Evolutionary conservation across 1,284 basidiomycete genomes (phyloP).

Genomic region (Tilletia horrida): DNA sequence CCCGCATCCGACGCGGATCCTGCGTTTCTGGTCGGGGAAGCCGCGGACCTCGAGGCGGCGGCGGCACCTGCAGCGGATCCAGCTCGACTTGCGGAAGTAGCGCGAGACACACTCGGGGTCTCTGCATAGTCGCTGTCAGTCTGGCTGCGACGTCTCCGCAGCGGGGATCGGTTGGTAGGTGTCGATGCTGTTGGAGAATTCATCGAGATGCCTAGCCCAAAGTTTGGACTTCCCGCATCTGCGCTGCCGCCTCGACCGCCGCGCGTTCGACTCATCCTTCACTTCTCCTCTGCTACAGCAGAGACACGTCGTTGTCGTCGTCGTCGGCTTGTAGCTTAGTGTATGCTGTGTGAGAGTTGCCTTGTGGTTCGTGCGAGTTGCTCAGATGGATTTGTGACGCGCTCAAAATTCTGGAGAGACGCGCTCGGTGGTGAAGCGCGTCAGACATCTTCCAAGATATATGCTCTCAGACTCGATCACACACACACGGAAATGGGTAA

Average conservation of each 20-base stretch:
- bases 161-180: not conserved
- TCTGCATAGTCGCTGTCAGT: conserved; percentile 8
- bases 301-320: too few species aligned
- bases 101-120: not conserved
- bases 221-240: too few species aligned
- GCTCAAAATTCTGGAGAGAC: too few species aligned
- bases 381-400: too few species aligned
- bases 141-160: conserved; percentile 2
- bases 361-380: too few species aligned
- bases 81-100: not conserved
- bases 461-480: not conserved
- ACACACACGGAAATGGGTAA: not conserved
- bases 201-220: not conserved
- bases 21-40: too few species aligned
- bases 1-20: not conserved
- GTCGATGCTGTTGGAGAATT: not conserved
- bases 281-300: too few species aligned
- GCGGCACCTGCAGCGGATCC: not conserved
- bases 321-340: too few species aligned
- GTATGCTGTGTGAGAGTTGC: too few species aligned
- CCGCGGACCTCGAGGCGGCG: not conserved
- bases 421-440: too few species aligned
- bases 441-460: not conserved
- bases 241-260: too few species aligned
- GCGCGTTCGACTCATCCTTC: too few species aligned